Percentiles rank a stretch among this genome's conserved stretches.
phyloP scores from a whole-genome alignment of 2,329 filamentous ascomycete species.

The Aaosphaeria arxii region DNA sequence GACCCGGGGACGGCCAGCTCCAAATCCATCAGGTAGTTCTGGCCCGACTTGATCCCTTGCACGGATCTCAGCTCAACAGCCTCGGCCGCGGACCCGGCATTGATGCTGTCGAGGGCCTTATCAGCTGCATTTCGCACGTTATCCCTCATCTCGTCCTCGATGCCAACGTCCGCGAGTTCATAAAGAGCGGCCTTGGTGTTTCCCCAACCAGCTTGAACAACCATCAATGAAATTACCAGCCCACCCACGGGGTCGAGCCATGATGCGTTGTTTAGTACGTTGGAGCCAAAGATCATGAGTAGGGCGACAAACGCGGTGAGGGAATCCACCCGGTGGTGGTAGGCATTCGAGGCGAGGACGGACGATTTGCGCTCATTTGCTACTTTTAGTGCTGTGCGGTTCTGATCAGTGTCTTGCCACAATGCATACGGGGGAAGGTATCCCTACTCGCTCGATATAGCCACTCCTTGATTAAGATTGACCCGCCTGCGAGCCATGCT shows the following conservation, averaged over 20 bases:
- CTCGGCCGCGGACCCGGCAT: constrained; percentile 41
- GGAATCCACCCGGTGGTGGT: constrained; percentile 95
- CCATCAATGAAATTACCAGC: constrained; percentile 87
- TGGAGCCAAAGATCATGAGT: constrained; percentile 82
- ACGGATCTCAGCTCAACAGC: constrained; percentile 73
- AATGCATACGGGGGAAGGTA: neutral
- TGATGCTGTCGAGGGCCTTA: constrained; percentile 40
- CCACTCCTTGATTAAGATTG: constrained; percentile 93
- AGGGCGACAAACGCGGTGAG: constrained; percentile 92
- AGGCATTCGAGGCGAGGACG: constrained; percentile 90
- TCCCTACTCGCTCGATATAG: constrained; percentile 86
- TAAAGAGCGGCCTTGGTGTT: constrained; percentile 81
- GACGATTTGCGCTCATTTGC: constrained; percentile 92
- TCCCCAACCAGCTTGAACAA: constrained; percentile 82
- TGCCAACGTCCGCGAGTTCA: constrained; percentile 85
- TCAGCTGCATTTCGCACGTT: constrained; percentile 64
- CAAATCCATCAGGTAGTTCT: constrained; percentile 91
- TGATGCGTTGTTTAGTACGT: constrained; percentile 77
- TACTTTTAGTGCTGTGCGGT: constrained; percentile 78
- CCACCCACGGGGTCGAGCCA: constrained; percentile 96
- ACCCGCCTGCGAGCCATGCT: constrained; percentile 88
- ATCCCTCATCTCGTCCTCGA: constrained; percentile 78
- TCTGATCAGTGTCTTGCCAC: constrained; percentile 16
- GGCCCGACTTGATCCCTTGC: constrained; percentile 89
- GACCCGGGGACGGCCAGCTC: constrained; percentile 75